Base-by-base conservation (phyloP, 257 asterid species). In the Plectranthus barbatus region DNA sequence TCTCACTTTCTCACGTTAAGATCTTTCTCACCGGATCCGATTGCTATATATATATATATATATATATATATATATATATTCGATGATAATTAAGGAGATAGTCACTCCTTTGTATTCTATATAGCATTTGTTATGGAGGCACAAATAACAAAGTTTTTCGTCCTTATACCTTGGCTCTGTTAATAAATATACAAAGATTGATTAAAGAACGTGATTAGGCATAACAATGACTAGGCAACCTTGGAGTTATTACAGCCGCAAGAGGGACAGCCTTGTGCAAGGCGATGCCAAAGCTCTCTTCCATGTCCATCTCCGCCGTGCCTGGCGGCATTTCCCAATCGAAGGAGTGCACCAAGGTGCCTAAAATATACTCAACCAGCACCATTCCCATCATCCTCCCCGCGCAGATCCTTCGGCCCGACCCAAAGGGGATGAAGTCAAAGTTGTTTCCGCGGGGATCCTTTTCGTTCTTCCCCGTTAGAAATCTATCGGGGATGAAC, bases 251-350 rank as follows among this genome's bases (percentile, higher is more conserved):
- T 64, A 72, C 61, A 19, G 88, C 85, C 15, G 66, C 51, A n/a
- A 82, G 76, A 62, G 88, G 85, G 10, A 79, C 73, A 50, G 72
- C 72, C 48, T 76, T 82, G 61, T 76, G 84, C 80, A 79, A 54
- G 8, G 83, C 83, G 9, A 82, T 67, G 19, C 88, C 88, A 65
- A 82, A 77, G n/a, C 33, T 9, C 59, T 82, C 85, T 0, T 79
- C 83, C 88, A 77, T 79, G 67, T 79, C 60, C 21, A 82, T 19
- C 48, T 71, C 79, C 7, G 3, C 24, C 20, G 33, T 64, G 1
- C 29, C 62, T 5, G 19, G 33, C 4, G 80, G 75, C 56, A 77
- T 13, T 23, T 72, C 62, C 88, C 88, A 82, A 19, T 74, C 79
- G 58, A 79, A 82, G 1, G 81, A 64, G 29, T 82, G 88, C 63